Evolutionary conservation across 2,329 filamentous ascomycete genomes (phyloP).

Genomic region (Phialophora macrospora): DNA sequence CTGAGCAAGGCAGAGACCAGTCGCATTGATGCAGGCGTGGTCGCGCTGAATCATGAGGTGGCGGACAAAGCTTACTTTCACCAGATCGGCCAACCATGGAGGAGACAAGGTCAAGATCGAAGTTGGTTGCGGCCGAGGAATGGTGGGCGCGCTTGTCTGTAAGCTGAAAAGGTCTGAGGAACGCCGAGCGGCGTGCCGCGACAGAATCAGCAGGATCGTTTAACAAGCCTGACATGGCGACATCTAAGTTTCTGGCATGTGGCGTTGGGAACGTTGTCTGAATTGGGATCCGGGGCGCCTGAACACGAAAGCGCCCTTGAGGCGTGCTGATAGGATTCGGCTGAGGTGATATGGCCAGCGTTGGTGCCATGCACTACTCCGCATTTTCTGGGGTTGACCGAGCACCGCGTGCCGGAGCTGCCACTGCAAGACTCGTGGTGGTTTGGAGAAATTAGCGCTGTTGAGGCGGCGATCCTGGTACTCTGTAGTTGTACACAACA

Average conservation of each 20-base stretch:
- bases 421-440: background rate
- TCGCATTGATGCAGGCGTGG: background rate
- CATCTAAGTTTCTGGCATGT: conserved; percentile 13
- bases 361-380: conserved; percentile 7
- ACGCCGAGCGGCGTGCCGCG: background rate
- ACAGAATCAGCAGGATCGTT: background rate
- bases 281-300: conserved; percentile 9
- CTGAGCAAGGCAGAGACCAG: background rate
- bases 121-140: background rate
- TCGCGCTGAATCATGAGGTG: background rate
- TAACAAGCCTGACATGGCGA: background rate
- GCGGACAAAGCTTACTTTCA: background rate
- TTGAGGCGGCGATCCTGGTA: background rate
- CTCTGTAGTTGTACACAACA: background rate
- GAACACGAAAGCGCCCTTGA: background rate
- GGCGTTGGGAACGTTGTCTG: conserved; percentile 8
- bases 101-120: background rate
- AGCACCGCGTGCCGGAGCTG: background rate
- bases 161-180: background rate
- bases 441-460: conserved; percentile 5
- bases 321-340: conserved; percentile 1
- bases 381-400: conserved; percentile 14
- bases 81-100: background rate
- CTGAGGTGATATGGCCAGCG: conserved; percentile 11
- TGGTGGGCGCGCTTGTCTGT: background rate